A percentile compares a stretch with the other conserved stretches of the same genome.
These are phyloP conservation scores for Chamaecrista fasciculata DNA, from an alignment of 306 rosid genomes.

Conservation along the genomic window DNA sequence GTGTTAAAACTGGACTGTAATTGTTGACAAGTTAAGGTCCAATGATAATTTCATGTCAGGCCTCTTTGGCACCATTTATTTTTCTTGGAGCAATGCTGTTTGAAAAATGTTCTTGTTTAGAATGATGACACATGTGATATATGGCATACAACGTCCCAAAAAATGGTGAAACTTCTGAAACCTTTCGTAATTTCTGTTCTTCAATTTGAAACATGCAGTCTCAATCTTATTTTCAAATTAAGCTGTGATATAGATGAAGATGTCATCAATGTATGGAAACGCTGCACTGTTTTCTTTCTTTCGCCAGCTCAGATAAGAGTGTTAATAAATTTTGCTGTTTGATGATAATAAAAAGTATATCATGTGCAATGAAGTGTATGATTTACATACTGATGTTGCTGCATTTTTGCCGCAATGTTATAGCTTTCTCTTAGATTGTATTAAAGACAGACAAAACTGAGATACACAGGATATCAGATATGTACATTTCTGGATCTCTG, in stretches of 20 bases:
- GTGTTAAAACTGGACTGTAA: constrained; percentile 25
- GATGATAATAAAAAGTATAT: not conserved
- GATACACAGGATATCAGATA: not conserved
- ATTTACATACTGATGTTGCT: not conserved
- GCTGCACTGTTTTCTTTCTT: not conserved
- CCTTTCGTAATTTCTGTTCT: not conserved
- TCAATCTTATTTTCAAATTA: not conserved
- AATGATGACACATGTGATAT: not conserved
- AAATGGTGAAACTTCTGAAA: too few species aligned
- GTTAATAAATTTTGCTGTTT: not conserved
- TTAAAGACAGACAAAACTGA: constrained; percentile 1
- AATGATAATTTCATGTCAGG: not conserved
- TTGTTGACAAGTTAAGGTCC: constrained; percentile 14
- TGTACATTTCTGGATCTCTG: constrained; percentile 5
- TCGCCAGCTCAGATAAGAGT: not conserved
- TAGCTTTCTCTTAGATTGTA: not conserved
- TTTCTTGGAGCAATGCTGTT: constrained; percentile 10
- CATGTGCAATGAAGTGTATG: constrained; percentile 2
- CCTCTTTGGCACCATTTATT: constrained; percentile 8
- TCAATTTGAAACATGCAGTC: constrained; percentile 1
- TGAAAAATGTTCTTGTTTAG: not conserved
- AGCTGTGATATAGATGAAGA: not conserved
- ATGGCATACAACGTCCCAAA: too few species aligned
- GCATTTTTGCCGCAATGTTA: not conserved
- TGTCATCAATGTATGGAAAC: not conserved